Evolutionary conservation across 768 basidiomycete species (phyloP).

Genomic region (Agaricus bisporus): DNA sequence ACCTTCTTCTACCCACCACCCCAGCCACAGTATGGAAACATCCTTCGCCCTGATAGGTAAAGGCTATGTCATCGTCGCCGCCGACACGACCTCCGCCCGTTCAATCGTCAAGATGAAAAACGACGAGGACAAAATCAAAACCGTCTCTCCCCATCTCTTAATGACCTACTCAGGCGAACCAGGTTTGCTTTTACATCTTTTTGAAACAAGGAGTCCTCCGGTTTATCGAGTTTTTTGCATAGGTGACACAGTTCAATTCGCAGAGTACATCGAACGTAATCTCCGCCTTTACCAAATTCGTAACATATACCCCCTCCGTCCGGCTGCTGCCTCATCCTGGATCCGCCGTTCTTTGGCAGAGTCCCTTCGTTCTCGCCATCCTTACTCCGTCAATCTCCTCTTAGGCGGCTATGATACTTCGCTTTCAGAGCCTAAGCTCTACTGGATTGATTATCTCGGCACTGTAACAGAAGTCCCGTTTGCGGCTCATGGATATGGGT

Average conservation of each 20-base stretch:
- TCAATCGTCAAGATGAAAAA: slow-evolving; percentile 98
- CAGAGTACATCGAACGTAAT: slow-evolving; percentile 94
- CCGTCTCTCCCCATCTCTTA: slow-evolving; percentile 81
- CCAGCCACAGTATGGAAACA: slow-evolving; percentile 59
- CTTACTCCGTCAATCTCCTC: slow-evolving; percentile 90
- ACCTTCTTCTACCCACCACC: slow-evolving; percentile 7
- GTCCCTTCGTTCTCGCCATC: slow-evolving; percentile 79
- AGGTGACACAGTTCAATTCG: slow-evolving; percentile 97
- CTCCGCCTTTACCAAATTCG: slow-evolving; percentile 95
- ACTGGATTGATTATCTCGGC: slow-evolving; percentile 97
- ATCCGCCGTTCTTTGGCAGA: slow-evolving; percentile 87
- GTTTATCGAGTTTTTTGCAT: slow-evolving; percentile 1
- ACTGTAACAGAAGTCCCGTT: slow-evolving; percentile 87
- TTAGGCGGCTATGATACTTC: slow-evolving; percentile 89
- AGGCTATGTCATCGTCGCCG: slow-evolving; percentile 88
- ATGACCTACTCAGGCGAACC: slow-evolving; percentile 97
- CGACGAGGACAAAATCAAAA: slow-evolving; percentile 96
- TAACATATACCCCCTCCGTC: slow-evolving; percentile 83
- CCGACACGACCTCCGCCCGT: slow-evolving; percentile 83
- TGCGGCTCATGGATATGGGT: slow-evolving; percentile 92
- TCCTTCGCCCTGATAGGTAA: slow-evolving; percentile 91
- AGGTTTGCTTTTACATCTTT: slow-evolving; percentile 38
- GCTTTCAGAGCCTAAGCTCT: slow-evolving; percentile 65
- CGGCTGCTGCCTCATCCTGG: slow-evolving; percentile 91
- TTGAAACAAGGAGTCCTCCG: neutral